Evolutionary conservation across 495 filamentous ascomycete genomes (phyloP).

Genomic region (Poronia punctata): DNA sequence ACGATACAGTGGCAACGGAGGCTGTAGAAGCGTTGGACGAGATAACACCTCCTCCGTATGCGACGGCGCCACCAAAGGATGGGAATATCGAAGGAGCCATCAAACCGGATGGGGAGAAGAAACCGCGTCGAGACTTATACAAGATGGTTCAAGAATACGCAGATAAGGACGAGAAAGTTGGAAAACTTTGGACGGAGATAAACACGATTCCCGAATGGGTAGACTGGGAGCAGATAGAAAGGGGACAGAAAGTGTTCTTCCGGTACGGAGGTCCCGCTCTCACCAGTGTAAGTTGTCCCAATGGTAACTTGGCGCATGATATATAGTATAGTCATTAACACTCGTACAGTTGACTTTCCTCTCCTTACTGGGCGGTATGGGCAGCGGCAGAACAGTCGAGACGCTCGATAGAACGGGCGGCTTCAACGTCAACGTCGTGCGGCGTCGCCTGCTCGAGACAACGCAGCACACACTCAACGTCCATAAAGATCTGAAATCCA

Average conservation of each 20-base stretch:
- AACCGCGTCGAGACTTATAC: constrained; percentile 50
- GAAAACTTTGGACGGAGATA: constrained; percentile 58
- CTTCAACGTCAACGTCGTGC: constrained; percentile 62
- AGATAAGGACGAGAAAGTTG: constrained; percentile 48
- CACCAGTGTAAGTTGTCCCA: constrained; percentile 35
- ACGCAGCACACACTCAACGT: constrained; percentile 70
- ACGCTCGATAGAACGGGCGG: constrained; percentile 73
- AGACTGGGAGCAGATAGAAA: constrained; percentile 68
- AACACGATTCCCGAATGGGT: constrained; percentile 73
- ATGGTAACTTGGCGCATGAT: no score
- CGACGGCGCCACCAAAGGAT: constrained; percentile 2
- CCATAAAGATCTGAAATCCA: constrained; percentile 54
- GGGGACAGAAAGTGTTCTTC: constrained; percentile 64
- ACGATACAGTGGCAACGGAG: constrained; percentile 62
- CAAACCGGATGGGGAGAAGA: constrained; percentile 14
- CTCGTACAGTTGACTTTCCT: constrained; percentile 51
- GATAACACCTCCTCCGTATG: constrained; percentile 36
- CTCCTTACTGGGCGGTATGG: constrained; percentile 60
- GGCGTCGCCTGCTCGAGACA: constrained; percentile 65
- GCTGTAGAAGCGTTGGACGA: constrained; percentile 53
- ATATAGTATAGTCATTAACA: neutral
- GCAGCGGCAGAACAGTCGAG: constrained; percentile 58
- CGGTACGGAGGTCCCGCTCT: constrained; percentile 64
- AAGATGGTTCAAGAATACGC: constrained; percentile 52
- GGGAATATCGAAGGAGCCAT: constrained; percentile 7